Base-by-base conservation (phyloP, 768 basidiomycete genomes). In the Kwoniella dendrophila region DNA sequence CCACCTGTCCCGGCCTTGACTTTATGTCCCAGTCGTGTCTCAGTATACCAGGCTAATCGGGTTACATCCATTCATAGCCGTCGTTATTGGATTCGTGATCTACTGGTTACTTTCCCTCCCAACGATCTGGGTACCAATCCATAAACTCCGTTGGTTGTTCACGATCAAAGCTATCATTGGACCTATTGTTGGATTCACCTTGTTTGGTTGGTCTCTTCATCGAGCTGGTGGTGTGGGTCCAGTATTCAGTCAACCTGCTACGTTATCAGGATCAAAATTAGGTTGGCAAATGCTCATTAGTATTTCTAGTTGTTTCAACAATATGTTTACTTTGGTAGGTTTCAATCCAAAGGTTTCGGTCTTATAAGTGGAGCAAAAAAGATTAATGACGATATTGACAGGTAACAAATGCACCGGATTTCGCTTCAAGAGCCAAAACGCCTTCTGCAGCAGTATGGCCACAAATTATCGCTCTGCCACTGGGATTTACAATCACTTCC, bases 31-130 rank as follows among this genome's bases (percentile, higher is more conserved):
- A n/a, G n/a, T n/a, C n/a, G n/a, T n/a, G n/a, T n/a, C n/a, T n/a
- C n/a, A n/a, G n/a, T n/a, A n/a, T n/a, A 26, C 29, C 20, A 27
- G 1, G 50, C 57, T 36, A 32, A 56, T 50, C 2, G 27, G 0
- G 44, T 0, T 48, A 12, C 20, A 3, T 18, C 14, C n/a, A n/a
- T 26, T 47, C 14, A 8, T 48, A 62, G 70, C 70, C 36, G 69
- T 69, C 56, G 60, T 75, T 47, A 29, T 90, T 81, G 86, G 85
- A 67, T 92, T 92, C 84, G 87, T 92, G 83, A 82, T 92, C 60
- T 93, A 91, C 82, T 92, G 89, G 87, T 80, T 90, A 27, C 83
- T 90, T 38, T 88, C 86, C 32, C 83, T 91, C 30, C 89, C 88
- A 8, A 86, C 87, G 18, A 87, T 90, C 68, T 90, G 87, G 87